phyloP scores from a whole-genome alignment of 805 yeast genomes.

The Lachancea sp. region DNA sequence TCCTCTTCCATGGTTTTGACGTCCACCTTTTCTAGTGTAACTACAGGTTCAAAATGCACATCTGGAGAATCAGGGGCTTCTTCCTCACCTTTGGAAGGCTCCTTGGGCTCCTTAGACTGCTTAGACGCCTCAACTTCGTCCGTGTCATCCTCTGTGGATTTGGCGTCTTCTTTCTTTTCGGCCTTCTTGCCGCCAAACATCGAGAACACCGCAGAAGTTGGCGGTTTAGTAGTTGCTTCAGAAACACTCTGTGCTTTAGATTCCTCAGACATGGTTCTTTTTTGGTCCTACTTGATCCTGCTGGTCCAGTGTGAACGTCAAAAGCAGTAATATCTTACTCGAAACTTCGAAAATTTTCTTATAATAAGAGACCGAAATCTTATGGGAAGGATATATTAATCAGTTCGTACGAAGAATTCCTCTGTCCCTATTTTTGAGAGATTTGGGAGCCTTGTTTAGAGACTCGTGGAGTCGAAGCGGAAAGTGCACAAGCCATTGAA shows the following conservation, averaged over 20 bases:
- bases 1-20: constrained; percentile 93
- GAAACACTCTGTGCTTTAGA: constrained; percentile 18
- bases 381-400: too few species aligned
- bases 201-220: constrained; percentile 78
- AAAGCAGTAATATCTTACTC: too few species aligned
- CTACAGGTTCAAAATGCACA: constrained; percentile 94
- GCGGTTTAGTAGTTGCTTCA: constrained; percentile 40
- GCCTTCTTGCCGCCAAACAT: constrained; percentile 92
- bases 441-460: not conserved
- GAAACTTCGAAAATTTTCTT: constrained; percentile 2
- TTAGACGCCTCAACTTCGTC: constrained; percentile 26
- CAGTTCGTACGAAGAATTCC: too few species aligned
- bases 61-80: constrained; percentile 38
- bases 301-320: too few species aligned
- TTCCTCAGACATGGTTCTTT: constrained; percentile 21
- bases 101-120: constrained; percentile 23
- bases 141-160: constrained; percentile 22
- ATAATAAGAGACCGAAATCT: not conserved
- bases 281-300: not conserved
- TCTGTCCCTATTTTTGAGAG: not conserved
- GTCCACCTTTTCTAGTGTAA: constrained; percentile 90
- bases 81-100: constrained; percentile 26
- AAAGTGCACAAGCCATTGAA: too few species aligned
- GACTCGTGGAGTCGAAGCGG: too few species aligned
- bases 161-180: constrained; percentile 40